Evolutionary conservation across 2,329 filamentous ascomycete species (phyloP).

Genomic region (Furcasterigmium sp.): DNA sequence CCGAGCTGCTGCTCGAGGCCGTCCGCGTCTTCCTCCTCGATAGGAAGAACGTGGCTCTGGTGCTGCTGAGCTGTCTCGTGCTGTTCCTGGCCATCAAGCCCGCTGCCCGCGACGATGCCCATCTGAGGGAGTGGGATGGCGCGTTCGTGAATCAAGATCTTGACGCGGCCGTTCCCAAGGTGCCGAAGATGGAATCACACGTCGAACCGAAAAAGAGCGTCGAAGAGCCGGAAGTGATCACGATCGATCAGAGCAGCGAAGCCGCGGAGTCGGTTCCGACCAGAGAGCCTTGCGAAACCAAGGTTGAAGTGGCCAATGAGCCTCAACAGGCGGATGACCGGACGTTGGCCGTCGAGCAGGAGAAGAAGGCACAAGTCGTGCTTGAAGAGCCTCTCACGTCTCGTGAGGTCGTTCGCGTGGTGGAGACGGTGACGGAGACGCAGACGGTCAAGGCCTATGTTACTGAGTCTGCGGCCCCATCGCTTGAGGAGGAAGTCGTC

Average conservation of each 20-base stretch:
- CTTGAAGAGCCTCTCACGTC: constrained; percentile 21
- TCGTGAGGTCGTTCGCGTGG: constrained; percentile 23
- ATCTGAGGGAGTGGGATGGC: constrained; percentile 15
- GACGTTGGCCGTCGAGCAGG: constrained; percentile 15
- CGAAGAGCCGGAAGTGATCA: neutral
- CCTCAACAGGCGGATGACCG: constrained; percentile 11
- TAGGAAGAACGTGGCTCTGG: constrained; percentile 54
- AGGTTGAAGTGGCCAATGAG: neutral
- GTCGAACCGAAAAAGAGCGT: constrained; percentile 1
- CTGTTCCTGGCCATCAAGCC: constrained; percentile 37
- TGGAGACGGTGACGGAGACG: constrained; percentile 27
- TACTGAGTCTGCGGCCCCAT: constrained; percentile 12
- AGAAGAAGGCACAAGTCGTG: constrained; percentile 5
- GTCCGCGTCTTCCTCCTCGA: constrained; percentile 50
- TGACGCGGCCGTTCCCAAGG: constrained; percentile 6
- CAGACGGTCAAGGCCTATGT: constrained; percentile 11
- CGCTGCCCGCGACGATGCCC: constrained; percentile 16
- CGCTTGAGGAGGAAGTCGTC: constrained; percentile 7
- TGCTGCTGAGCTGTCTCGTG: constrained; percentile 47
- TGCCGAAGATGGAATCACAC: constrained; percentile 1
- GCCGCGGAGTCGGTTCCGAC: constrained; percentile 2
- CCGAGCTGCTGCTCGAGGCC: constrained; percentile 49
- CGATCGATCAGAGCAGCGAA: neutral
- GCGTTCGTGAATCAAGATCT: neutral
- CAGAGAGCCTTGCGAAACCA: neutral